Conservation (phyloP, 345 rosid genomes). For the Ceriops decandra region DNA sequence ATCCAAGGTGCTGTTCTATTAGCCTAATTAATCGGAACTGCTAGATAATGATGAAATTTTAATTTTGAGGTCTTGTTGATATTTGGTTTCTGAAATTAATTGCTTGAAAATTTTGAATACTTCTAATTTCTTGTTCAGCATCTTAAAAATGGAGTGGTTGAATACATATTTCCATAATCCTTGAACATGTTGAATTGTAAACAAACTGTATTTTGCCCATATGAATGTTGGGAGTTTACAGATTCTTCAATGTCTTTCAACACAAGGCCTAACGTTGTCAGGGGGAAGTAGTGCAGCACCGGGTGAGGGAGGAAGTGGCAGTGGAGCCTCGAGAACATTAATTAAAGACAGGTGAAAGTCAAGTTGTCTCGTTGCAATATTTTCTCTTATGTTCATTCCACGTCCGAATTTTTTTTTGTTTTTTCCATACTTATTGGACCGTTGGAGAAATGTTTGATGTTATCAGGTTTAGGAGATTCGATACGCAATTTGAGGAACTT, state of each 20-base stretch:
- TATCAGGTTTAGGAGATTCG: constrained; percentile 78
- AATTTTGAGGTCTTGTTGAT: constrained; percentile 7
- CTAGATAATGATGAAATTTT: background rate
- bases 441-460: constrained; percentile 15
- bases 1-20: constrained; percentile 59
- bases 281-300: constrained; percentile 77
- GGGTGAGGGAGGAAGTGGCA: constrained; percentile 73
- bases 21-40: background rate
- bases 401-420: background rate
- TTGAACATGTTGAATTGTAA: background rate
- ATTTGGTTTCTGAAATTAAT: background rate
- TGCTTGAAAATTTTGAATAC: constrained; percentile 64
- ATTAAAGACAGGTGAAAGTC: constrained; percentile 71
- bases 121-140: background rate
- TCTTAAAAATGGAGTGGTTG: background rate
- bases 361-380: background rate
- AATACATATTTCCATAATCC: background rate
- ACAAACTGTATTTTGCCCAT: constrained; percentile 1
- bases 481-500: constrained; percentile 88
- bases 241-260: constrained; percentile 82
- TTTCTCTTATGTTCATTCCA: background rate
- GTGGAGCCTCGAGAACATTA: constrained; percentile 83
- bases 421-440: constrained; percentile 9
- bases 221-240: constrained; percentile 20
- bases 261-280: constrained; percentile 90